phyloP scores from a whole-genome alignment of 2,329 filamentous ascomycete genomes.

The Bipolaris zeicola region DNA sequence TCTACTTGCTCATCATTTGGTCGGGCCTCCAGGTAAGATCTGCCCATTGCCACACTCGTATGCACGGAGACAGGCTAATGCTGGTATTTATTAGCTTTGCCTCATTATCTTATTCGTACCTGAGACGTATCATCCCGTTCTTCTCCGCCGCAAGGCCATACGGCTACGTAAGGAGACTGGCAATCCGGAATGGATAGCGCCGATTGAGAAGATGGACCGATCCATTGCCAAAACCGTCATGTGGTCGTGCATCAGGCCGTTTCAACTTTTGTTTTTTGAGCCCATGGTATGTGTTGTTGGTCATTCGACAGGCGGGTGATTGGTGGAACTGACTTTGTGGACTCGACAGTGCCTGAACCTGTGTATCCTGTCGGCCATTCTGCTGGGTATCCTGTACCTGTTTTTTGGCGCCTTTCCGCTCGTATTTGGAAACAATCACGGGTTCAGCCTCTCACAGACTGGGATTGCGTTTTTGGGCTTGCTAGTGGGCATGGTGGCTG shows the following conservation, averaged over 20 bases:
- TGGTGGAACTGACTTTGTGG: slow-evolving; percentile 34
- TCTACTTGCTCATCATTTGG: slow-evolving; percentile 87
- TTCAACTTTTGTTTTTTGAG: slow-evolving; percentile 79
- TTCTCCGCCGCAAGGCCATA: slow-evolving; percentile 74
- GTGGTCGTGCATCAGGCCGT: slow-evolving; percentile 66
- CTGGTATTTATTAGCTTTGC: slow-evolving; percentile 56
- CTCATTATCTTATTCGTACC: slow-evolving; percentile 76
- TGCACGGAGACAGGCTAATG: slow-evolving; percentile 22
- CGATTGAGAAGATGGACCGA: slow-evolving; percentile 73
- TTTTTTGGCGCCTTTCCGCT: slow-evolving; percentile 89
- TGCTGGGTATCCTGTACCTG: slow-evolving; percentile 87
- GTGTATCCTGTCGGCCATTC: slow-evolving; percentile 79
- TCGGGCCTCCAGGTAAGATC: slow-evolving; percentile 54
- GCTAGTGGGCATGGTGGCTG: slow-evolving; percentile 69
- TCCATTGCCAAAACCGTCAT: slow-evolving; percentile 64
- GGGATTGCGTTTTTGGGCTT: slow-evolving; percentile 75
- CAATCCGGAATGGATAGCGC: slow-evolving; percentile 76
- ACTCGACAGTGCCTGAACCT: slow-evolving; percentile 66
- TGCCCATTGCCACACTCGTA: neutral
- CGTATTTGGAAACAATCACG: slow-evolving; percentile 75
- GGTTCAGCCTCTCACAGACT: slow-evolving; percentile 77
- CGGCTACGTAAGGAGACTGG: slow-evolving; percentile 74
- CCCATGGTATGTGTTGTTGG: slow-evolving; percentile 65
- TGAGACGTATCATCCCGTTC: slow-evolving; percentile 79
- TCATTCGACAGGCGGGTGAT: slow-evolving; percentile 12